These are phyloP conservation scores for Pythium plurisporium DNA, from an alignment of 352 stramenopile species.

Conservation along the genomic window DNA sequence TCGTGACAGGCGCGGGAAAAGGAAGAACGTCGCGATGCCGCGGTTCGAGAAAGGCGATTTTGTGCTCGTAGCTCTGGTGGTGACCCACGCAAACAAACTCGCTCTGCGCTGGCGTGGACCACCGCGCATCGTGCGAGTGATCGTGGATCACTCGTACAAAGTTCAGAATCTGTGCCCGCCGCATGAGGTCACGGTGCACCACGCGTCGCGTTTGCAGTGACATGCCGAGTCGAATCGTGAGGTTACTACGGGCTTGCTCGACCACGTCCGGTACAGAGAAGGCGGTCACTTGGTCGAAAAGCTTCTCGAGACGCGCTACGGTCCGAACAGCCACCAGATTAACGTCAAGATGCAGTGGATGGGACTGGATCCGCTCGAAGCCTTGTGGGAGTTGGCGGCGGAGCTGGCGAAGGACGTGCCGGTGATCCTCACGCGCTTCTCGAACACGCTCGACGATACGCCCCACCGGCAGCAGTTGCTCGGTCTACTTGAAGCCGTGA, in stretches of 20 bases:
- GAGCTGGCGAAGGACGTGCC: neutral
- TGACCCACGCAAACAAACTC: slow-evolving; percentile 1
- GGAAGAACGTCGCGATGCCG: neutral
- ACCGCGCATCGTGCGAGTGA: neutral
- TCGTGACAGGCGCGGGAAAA: neutral
- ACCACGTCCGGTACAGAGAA: slow-evolving; percentile 4
- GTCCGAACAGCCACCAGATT: neutral
- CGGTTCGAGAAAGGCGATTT: neutral
- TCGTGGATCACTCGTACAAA: slow-evolving; percentile 3
- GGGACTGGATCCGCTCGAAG: no score
- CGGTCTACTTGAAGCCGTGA: no score
- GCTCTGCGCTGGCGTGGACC: neutral
- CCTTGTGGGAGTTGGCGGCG: neutral
- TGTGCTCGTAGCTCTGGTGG: neutral
- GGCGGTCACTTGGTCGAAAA: slow-evolving; percentile 3
- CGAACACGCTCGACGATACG: no score
- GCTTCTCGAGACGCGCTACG: neutral
- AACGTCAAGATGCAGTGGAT: slow-evolving; percentile 2
- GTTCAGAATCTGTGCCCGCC: neutral
- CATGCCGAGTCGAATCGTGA: neutral
- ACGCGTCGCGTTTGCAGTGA: neutral
- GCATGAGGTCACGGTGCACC: neutral
- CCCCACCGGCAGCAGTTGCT: no score
- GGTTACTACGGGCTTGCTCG: neutral
- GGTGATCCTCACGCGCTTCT: neutral